Evolutionary conservation across 164 flowering plant genomes (phyloP), one percentile per base, ranked within the genome.

Genomic region (Umbilicus rupestris): DNA sequence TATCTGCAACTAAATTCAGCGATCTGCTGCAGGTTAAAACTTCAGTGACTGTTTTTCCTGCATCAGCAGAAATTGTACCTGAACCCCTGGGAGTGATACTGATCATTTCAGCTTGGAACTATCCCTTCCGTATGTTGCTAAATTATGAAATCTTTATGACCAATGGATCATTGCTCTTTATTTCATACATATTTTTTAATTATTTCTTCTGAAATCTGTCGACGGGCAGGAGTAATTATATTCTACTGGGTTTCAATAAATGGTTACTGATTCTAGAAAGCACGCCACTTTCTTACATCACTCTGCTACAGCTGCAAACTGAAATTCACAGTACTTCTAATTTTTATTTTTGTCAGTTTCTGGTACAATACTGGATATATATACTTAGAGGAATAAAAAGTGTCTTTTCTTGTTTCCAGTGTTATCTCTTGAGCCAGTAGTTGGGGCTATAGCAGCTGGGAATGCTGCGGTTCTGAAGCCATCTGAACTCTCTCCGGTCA

Each of bases 21-120:
- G 33, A 55, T 11, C 28, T 66, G 17, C 4, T 24, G 4, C 82
- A 87, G 93, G 93, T 67, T 12, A 73, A 77, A 71, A 78, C 85
- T 28, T 62, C 87, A 63, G 14, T 85, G 7, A 69, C 84, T 39
- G 77, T 87, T 26, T 79, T 47, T 69, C 93, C 93, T 26, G 81
- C 90, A 22, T 80, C 87, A 30, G 88, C 93, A 46, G 87, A 85
- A 78, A 83, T 87, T 64, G 84, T 87, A 41, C 73, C 88, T 19
- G 93, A 87, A 73, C 93, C 93, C 30, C 72, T 87, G 39, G 93
- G 93, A 31, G 81, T 84, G 62, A 82, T 84, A 29, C 64, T 87
- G 74, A 68, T 87, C 70, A 85, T 87, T 69, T 84, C 93, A 47
- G 66, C 93, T 26, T 87, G 93, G 93, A 87, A 87, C 73, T 87